Conservation (phyloP, 148 eudicot genomes). For the Silene conica region DNA sequence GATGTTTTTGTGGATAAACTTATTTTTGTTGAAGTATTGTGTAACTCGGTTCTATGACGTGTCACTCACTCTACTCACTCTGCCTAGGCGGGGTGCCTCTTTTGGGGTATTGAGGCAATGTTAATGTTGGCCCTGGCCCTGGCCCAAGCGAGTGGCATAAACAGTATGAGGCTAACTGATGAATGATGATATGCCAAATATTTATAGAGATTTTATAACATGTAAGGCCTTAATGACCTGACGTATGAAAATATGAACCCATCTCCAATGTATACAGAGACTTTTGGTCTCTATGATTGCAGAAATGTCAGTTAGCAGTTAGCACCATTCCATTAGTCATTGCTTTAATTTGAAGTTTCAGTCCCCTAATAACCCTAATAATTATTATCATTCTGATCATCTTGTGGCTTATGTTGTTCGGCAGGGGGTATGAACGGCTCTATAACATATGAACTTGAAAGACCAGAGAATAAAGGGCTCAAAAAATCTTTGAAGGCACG, state of each 20-base stretch:
- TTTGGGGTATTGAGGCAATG: background rate
- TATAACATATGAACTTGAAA: constrained; percentile 73
- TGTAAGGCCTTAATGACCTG: background rate
- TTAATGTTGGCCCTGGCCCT: background rate
- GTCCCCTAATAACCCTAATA: background rate
- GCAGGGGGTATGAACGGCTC: constrained; percentile 99
- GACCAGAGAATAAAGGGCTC: constrained; percentile 87
- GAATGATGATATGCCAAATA: background rate
- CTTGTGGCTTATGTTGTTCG: constrained; percentile 14
- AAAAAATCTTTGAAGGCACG: constrained; percentile 73
- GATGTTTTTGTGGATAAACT: background rate
- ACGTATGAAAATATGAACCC: background rate
- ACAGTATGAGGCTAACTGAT: background rate
- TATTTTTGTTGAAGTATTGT: background rate
- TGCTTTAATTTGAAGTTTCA: background rate
- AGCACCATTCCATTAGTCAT: background rate
- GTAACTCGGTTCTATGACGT: background rate
- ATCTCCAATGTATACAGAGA: background rate
- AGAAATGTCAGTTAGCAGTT: background rate
- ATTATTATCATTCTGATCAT: background rate
- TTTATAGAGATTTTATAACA: background rate
- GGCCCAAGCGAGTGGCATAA: background rate
- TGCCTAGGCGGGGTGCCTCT: background rate
- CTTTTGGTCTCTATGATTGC: background rate
- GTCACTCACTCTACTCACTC: background rate